Evolutionary conservation across 75 land plant species (phyloP), one percentile per base, ranked within the genome.

Genomic region (Isoetes taiwanensis): DNA sequence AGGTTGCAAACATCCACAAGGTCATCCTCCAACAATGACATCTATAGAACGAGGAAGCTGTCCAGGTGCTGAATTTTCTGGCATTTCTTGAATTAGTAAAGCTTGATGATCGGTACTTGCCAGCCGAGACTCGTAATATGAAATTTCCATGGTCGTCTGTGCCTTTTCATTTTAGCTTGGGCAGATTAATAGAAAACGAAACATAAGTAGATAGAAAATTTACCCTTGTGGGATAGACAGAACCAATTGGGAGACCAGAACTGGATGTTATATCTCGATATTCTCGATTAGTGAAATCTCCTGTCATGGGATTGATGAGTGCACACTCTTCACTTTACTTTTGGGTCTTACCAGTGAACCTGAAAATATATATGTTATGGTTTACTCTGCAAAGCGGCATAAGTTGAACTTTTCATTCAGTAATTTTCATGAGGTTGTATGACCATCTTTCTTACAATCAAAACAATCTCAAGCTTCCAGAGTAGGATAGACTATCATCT

Each of bases 1-100:
- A 37, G 50, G 8, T 46, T 46, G 50, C 50, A 46, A 6, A 46
- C 50, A 16, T 46, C 50, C 5, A 46, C 50, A 5, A 46, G 50
- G n/a, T 46, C 50, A 46, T 46, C 50, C 19, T 46, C 50, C 19
- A n/a, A 16, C 50, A 6, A 46, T 46, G n/a, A 46, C 50, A 16
- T 46, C 50, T n/a, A 46, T 23, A 46, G 50, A 46, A 23, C 50
- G 50, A n/a, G 50, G 50, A 46, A 46, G 50, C 50, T 46, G 50
- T 6, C 50, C 50, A 19, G 50, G 50, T 8, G 50, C 50, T 8
- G 50, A 46, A n/a, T 46, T 46, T 46, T 46, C 50, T 5, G 50
- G 50, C 50, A 46, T 46, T 19, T 46, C 50, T 19, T 46, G 50
- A 46, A 46, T 46, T 6, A 23, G 23, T n/a, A 46, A 46, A n/a